These are phyloP conservation scores for Cytospora piceae DNA, from an alignment of 2,329 filamentous ascomycete genomes.

Conservation along the genomic window DNA sequence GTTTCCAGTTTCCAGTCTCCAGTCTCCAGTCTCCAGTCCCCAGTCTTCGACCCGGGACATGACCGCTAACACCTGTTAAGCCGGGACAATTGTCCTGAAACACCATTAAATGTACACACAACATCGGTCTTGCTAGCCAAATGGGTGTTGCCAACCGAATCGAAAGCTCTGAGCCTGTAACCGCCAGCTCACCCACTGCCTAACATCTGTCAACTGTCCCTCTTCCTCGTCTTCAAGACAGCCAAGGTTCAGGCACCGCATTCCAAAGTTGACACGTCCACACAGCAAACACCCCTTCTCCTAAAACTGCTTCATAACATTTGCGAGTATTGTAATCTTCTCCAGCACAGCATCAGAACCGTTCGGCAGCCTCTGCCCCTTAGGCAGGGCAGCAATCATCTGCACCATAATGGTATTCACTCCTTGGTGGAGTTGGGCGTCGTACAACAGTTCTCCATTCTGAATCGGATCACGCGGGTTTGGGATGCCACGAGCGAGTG, in stretches of 20 bases:
- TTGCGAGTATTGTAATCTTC: slow-evolving; percentile 74
- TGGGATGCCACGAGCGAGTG: slow-evolving; percentile 55
- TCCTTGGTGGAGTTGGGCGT: slow-evolving; percentile 70
- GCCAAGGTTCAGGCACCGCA: background rate
- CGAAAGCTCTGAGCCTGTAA: background rate
- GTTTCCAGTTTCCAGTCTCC: background rate
- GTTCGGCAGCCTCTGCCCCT: slow-evolving; percentile 58
- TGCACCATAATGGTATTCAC: slow-evolving; percentile 81
- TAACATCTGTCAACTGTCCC: background rate
- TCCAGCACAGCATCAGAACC: slow-evolving; percentile 75
- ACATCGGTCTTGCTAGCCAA: background rate
- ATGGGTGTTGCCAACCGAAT: background rate
- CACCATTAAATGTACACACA: background rate
- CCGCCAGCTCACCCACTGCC: background rate
- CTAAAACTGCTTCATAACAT: slow-evolving; percentile 59
- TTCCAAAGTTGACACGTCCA: background rate
- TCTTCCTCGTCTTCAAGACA: background rate
- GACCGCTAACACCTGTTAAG: background rate
- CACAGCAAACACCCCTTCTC: background rate
- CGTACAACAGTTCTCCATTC: slow-evolving; percentile 70
- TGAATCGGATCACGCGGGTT: slow-evolving; percentile 59
- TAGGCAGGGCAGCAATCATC: slow-evolving; percentile 71
- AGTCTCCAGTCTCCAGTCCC: background rate
- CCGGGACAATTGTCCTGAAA: background rate
- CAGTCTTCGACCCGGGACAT: background rate